Conservation (phyloP, 495 filamentous ascomycete species). For the Penicillium desertorum region DNA sequence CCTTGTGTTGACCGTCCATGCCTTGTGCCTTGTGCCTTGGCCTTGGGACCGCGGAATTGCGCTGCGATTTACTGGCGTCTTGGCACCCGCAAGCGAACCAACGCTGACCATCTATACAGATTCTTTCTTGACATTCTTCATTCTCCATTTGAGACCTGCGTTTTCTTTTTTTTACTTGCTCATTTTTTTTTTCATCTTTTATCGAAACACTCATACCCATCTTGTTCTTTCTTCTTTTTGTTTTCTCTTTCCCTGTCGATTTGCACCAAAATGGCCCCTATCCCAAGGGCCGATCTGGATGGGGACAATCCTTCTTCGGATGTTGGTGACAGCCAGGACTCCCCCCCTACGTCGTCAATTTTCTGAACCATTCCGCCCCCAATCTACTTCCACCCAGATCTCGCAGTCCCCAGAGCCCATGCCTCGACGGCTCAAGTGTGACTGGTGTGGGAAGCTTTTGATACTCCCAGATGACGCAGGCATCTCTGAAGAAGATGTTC, state of each 20-base stretch:
- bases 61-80: conserved; percentile 39
- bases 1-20: not conserved
- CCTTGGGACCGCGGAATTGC: conserved; percentile 25
- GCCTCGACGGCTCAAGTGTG: conserved; percentile 30
- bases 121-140: conserved; percentile 17
- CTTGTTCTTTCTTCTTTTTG: conserved; percentile 1
- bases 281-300: conserved; percentile 39
- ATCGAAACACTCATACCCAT: conserved; percentile 1
- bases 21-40: conserved; percentile 6
- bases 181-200: conserved; percentile 8
- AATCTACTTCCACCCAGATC: conserved; percentile 39
- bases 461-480: conserved; percentile 29
- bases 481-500: conserved; percentile 29
- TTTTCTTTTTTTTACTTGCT: conserved; percentile 10
- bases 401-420: conserved; percentile 39
- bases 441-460: conserved; percentile 41
- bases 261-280: conserved; percentile 34
- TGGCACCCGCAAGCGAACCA: conserved; percentile 47
- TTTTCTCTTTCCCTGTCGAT: not conserved
- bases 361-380: conserved; percentile 43
- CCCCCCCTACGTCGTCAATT: conserved; percentile 46
- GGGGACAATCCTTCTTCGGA: conserved; percentile 44
- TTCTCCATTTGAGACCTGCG: conserved; percentile 14
- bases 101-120: conserved; percentile 41
- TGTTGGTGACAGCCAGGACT: conserved; percentile 43